phyloP scores from a whole-genome alignment of 2,329 filamentous ascomycete species.

The Immersiporthe knoxdaviesiana region DNA sequence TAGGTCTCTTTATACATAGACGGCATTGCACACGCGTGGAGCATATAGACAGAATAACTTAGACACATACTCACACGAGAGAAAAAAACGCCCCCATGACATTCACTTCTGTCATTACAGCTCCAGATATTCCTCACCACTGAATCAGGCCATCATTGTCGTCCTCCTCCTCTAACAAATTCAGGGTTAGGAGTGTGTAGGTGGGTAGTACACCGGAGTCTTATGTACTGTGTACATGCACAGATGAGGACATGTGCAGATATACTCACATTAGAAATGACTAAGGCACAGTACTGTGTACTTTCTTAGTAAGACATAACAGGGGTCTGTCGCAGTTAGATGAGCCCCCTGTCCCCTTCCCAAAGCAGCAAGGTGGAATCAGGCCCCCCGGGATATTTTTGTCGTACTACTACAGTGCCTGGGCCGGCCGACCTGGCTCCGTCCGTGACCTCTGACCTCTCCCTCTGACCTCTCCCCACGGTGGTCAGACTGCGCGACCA shows the following conservation, averaged over 20 bases:
- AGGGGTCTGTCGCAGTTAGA: conserved; percentile 12
- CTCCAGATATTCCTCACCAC: too few species aligned
- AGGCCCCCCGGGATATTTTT: conserved; percentile 8
- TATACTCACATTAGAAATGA: too few species aligned
- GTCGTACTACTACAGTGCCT: not conserved
- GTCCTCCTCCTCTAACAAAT: not conserved
- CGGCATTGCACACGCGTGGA: not conserved
- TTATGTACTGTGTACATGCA: not conserved
- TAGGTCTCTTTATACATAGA: not conserved
- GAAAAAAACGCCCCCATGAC: not conserved
- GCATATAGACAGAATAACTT: not conserved
- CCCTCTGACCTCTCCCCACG: not conserved
- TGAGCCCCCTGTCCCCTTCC: not conserved
- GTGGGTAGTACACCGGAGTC: not conserved
- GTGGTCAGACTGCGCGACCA: not conserved
- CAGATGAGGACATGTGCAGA: not conserved
- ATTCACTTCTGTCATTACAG: not conserved
- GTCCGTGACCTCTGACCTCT: too few species aligned
- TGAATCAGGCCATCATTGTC: not conserved
- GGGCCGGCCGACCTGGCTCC: not conserved
- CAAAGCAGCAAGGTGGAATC: conserved; percentile 8
- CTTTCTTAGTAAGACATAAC: not conserved
- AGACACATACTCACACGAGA: not conserved
- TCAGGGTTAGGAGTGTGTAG: not conserved
- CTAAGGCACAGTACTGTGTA: too few species aligned